Conservation (phyloP, 2,329 filamentous ascomycete genomes). For the Catunica adiposa region DNA sequence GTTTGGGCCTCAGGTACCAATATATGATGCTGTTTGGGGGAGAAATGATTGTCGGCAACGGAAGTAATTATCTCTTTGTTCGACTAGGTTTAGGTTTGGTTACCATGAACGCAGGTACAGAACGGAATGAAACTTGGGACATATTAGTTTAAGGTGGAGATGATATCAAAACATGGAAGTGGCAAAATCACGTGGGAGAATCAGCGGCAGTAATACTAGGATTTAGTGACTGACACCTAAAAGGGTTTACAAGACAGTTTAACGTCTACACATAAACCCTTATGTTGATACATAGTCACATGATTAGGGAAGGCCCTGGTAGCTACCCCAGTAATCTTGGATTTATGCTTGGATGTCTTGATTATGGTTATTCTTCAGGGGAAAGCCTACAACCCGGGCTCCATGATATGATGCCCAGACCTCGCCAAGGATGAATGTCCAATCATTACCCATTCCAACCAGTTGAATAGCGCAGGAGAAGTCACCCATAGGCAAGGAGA, state of each 20-base stretch:
- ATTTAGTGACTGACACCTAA: too few species aligned
- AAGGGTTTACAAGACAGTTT: too few species aligned
- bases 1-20: slow-evolving; percentile 11
- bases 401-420: neutral
- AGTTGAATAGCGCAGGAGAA: neutral
- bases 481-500: neutral
- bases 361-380: neutral
- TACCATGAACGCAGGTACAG: neutral
- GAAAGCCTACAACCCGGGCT: neutral
- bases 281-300: too few species aligned
- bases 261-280: too few species aligned
- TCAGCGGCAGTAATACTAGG: neutral
- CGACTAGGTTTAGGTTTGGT: neutral
- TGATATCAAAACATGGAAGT: neutral
- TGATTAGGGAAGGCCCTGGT: too few species aligned
- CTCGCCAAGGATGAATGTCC: neutral
- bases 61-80: neutral
- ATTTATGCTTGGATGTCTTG: too few species aligned
- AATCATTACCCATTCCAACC: neutral
- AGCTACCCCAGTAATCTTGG: too few species aligned
- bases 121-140: neutral
- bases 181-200: neutral
- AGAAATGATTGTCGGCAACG: neutral
- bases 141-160: neutral
- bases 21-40: neutral